Evolutionary conservation across 306 rosid species (phyloP).

Genomic region (Pyrus pyrifolia): DNA sequence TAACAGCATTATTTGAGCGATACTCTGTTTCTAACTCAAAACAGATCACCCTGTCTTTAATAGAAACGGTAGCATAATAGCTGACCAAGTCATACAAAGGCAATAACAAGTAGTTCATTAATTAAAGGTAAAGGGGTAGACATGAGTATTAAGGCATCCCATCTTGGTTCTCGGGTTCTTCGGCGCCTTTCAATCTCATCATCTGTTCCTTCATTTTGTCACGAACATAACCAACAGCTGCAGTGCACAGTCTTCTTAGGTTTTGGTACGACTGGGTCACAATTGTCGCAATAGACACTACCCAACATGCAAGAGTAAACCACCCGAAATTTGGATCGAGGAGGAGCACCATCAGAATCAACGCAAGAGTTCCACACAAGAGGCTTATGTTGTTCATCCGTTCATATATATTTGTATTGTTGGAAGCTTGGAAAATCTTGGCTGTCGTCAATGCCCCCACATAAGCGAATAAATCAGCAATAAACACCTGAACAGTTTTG

Average conservation of each 20-base stretch:
- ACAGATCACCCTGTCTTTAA: no score
- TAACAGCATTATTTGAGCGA: no score
- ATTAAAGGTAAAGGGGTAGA: no score
- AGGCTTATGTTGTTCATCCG: neutral
- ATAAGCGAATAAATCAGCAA: neutral
- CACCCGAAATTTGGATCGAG: neutral
- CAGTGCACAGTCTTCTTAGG: neutral
- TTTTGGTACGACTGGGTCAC: neutral
- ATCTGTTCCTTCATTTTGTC: neutral
- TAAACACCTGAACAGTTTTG: neutral
- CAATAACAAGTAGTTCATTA: no score
- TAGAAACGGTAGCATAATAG: no score
- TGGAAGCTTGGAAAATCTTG: neutral
- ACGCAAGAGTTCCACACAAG: neutral
- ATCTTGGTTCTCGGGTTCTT: neutral
- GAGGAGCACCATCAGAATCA: neutral
- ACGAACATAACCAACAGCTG: neutral
- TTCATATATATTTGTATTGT: neutral
- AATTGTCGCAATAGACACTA: neutral
- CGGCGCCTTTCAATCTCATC: neutral
- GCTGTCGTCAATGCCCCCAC: neutral
- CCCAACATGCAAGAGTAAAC: neutral
- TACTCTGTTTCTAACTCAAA: no score
- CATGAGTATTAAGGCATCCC: no score
- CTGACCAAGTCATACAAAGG: no score